Percentiles rank a stretch among this genome's conserved stretches.
These are phyloP conservation scores for Osmanthus fragrans DNA, from an alignment of 257 asterid species.

Conservation along the genomic window DNA sequence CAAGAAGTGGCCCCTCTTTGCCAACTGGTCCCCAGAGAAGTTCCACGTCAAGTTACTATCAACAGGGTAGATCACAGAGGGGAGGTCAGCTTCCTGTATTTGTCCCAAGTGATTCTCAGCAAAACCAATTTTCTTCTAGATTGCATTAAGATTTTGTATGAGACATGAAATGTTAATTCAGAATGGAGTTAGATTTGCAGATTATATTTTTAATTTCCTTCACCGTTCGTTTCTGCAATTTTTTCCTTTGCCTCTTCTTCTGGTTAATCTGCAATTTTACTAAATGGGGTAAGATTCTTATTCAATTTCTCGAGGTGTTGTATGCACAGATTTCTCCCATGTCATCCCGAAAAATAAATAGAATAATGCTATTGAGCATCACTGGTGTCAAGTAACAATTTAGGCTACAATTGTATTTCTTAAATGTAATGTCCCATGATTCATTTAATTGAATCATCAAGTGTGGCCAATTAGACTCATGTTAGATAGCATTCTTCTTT, in stretches of 20 bases:
- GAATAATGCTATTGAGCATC: no score
- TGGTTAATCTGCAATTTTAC: not conserved
- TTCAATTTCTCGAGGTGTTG: not conserved
- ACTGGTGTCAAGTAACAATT: no score
- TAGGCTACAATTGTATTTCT: no score
- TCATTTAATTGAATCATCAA: no score
- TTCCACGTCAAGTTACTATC: conserved; percentile 55
- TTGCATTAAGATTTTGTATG: conserved; percentile 29
- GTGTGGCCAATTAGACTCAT: no score
- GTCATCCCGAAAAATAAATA: not conserved
- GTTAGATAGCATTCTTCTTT: no score
- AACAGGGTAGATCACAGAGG: conserved; percentile 82
- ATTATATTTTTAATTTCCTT: not conserved
- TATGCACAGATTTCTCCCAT: no score
- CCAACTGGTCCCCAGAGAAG: conserved; percentile 38
- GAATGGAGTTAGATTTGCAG: conserved; percentile 29
- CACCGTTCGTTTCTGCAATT: not conserved
- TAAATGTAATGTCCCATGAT: no score
- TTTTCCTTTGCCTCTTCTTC: not conserved
- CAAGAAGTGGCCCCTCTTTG: conserved; percentile 33
- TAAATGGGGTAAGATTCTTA: not conserved
- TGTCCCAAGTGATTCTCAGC: conserved; percentile 86
- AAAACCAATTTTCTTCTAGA: conserved; percentile 56
- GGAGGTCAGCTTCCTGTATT: conserved; percentile 95
- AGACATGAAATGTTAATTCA: conserved; percentile 10